Evolutionary conservation across 768 basidiomycete species (phyloP).

Genomic region (Naganishia antarctica): DNA sequence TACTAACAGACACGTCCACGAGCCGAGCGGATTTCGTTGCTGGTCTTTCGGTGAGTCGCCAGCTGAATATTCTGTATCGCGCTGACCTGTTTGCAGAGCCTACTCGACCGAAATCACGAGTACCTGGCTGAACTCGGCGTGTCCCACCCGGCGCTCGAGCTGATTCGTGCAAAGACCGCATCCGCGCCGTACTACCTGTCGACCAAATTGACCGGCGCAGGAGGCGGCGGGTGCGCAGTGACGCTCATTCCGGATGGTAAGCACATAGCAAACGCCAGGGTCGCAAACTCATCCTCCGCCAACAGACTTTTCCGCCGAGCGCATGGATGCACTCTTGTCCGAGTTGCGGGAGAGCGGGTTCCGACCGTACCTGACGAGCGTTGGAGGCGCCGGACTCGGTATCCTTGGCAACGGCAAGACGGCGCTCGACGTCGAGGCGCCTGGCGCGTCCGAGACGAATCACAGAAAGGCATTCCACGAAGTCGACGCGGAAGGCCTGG

Average conservation of each 20-base stretch:
- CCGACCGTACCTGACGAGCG: slow-evolving; percentile 80
- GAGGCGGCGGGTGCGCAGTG: slow-evolving; percentile 96
- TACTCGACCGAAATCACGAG: slow-evolving; percentile 84
- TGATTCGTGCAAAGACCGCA: slow-evolving; percentile 66
- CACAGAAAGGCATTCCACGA: slow-evolving; percentile 22
- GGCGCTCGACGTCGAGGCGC: slow-evolving; percentile 14
- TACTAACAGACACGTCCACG: slow-evolving; percentile 60
- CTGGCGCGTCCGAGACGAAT: slow-evolving; percentile 19
- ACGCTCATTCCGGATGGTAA: slow-evolving; percentile 89
- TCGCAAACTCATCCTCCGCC: not conserved
- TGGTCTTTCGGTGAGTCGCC: slow-evolving; percentile 63
- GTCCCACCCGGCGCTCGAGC: slow-evolving; percentile 81
- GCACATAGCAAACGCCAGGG: slow-evolving; percentile 36
- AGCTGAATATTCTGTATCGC: not conserved
- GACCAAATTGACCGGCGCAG: slow-evolving; percentile 87
- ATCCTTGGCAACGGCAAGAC: slow-evolving; percentile 49
- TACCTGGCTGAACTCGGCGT: slow-evolving; percentile 81
- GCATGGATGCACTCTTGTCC: slow-evolving; percentile 61
- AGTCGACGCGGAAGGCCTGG: slow-evolving; percentile 16
- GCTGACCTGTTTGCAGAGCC: slow-evolving; percentile 53
- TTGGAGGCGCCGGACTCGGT: slow-evolving; percentile 89
- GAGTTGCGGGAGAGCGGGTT: slow-evolving; percentile 64
- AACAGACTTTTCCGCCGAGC: slow-evolving; percentile 1
- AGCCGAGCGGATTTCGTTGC: slow-evolving; percentile 56
- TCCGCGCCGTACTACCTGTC: slow-evolving; percentile 64